These are phyloP conservation scores for Solanum pennellii DNA, from an alignment of 257 asterid species.

Conservation along the genomic window DNA sequence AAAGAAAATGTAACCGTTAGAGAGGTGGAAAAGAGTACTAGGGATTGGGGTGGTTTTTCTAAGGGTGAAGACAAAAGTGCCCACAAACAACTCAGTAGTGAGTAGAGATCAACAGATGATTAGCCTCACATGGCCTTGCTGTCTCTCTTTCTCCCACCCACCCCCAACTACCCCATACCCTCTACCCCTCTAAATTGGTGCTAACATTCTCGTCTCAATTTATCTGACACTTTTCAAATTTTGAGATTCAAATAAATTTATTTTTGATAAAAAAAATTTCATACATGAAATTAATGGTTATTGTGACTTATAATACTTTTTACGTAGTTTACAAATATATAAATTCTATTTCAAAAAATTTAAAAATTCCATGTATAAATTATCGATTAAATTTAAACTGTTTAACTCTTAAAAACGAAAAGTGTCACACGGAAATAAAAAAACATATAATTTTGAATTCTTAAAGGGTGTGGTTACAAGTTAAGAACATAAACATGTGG, in stretches of 20 bases:
- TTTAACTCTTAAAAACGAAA: accelerated
- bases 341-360: too few relatives aligned
- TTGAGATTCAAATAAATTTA: too few relatives aligned
- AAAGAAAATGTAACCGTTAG: background rate
- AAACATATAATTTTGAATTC: background rate
- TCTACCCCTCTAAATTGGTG: background rate
- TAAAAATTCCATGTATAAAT: accelerated
- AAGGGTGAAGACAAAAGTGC: background rate
- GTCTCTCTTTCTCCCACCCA: background rate
- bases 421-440: accelerated
- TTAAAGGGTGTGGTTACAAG: background rate
- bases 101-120: background rate
- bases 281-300: too few relatives aligned
- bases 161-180: too few relatives aligned
- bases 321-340: background rate
- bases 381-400: accelerated
- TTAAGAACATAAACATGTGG: background rate
- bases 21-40: background rate
- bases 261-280: accelerated
- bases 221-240: accelerated
- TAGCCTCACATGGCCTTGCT: constrained; percentile 1
- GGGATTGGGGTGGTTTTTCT: background rate
- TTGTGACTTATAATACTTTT: too few relatives aligned
- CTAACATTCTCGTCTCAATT: background rate
- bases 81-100: background rate